Evolutionary conservation across 1,139 yeast genomes (phyloP).

Genomic region (Magnusiomyces ingens): DNA sequence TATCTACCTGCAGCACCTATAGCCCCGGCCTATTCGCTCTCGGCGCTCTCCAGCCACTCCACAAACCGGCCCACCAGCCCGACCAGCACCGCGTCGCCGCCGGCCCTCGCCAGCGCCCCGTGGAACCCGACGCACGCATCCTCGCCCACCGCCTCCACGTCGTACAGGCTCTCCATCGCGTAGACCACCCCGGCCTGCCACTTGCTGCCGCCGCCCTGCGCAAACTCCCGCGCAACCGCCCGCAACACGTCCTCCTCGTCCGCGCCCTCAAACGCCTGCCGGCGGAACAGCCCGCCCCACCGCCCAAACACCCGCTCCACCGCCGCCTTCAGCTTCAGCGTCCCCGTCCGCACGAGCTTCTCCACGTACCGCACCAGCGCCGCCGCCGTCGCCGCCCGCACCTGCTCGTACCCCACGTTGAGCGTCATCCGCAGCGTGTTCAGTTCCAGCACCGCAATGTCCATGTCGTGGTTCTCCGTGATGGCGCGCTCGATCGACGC

Average conservation of each 20-base stretch:
- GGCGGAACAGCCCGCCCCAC: conserved; percentile 73
- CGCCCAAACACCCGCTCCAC: conserved; percentile 62
- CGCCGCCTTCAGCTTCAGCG: conserved; percentile 70
- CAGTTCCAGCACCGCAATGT: conserved; percentile 85
- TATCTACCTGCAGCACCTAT: too few relatives aligned
- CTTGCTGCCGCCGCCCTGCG: conserved; percentile 26
- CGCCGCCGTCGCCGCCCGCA: conserved; percentile 68
- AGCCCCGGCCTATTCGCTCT: conserved; percentile 31
- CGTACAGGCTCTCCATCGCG: conserved; percentile 65
- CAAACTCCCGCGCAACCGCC: conserved; percentile 48
- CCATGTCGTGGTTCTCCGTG: conserved; percentile 85
- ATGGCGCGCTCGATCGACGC: conserved; percentile 93
- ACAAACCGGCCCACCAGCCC: conserved; percentile 63
- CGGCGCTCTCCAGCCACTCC: conserved; percentile 84
- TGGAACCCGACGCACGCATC: conserved; percentile 85
- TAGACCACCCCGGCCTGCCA: conserved; percentile 51
- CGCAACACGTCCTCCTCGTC: conserved; percentile 73
- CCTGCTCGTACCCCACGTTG: conserved; percentile 93
- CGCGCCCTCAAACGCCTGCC: conserved; percentile 68
- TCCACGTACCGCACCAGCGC: conserved; percentile 65
- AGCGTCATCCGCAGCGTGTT: conserved; percentile 95
- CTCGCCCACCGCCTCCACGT: conserved; percentile 74
- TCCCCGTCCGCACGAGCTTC: conserved; percentile 68
- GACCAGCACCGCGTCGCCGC: conserved; percentile 39
- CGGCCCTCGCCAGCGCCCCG: conserved; percentile 19